Percentiles rank a stretch among this genome's conserved stretches.
These are phyloP conservation scores for Fraxinus latifolia DNA, from an alignment of 305 asterid species.

Conservation along the genomic window DNA sequence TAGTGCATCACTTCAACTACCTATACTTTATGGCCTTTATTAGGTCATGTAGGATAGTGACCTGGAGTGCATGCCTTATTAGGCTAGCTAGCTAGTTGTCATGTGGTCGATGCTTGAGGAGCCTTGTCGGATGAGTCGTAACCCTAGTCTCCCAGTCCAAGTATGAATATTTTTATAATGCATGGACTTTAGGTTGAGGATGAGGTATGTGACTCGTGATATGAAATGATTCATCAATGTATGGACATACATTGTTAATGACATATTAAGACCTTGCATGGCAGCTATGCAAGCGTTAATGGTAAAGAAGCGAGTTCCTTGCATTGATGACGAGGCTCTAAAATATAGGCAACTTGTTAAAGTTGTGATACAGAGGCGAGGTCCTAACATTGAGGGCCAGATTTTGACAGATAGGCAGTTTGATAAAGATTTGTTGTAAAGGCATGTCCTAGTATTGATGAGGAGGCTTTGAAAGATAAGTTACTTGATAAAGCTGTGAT, in stretches of 20 bases:
- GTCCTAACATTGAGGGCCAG: not conserved
- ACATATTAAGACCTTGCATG: no score
- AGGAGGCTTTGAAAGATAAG: not conserved
- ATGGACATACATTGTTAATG: not conserved
- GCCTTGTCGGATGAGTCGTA: no score
- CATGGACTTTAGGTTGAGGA: no score
- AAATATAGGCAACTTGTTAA: not conserved
- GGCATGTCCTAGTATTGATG: not conserved
- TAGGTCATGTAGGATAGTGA: no score
- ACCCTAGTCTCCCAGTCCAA: no score
- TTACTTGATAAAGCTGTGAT: not conserved
- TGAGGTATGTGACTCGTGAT: no score
- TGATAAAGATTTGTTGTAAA: no score
- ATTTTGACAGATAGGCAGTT: no score
- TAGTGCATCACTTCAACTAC: not conserved
- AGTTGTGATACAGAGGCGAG: not conserved
- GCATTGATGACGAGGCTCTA: not conserved
- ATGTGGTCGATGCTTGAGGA: no score
- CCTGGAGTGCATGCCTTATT: no score
- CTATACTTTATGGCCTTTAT: not conserved
- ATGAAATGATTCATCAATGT: not conserved
- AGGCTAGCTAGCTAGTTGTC: no score
- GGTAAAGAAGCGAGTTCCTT: not conserved
- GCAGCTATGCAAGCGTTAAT: not conserved
- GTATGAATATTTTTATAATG: no score